Evolutionary conservation across 306 rosid genomes (phyloP).

Genomic region (Gleditsia sinensis): DNA sequence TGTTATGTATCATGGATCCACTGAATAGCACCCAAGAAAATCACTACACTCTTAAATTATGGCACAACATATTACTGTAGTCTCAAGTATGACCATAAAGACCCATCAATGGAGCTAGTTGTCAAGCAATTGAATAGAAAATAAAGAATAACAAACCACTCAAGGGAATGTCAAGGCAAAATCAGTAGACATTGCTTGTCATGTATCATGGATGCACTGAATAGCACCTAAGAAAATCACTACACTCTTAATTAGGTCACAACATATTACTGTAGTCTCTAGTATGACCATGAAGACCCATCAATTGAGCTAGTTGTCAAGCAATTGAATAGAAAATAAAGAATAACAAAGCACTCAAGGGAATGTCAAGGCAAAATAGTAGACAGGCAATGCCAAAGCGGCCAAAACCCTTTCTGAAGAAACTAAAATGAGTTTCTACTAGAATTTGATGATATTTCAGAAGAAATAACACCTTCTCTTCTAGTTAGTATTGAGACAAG

Average conservation of each 20-base stretch:
- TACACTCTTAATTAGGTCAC: neutral
- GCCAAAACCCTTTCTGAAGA: neutral
- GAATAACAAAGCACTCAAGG: neutral
- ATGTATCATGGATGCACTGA: neutral
- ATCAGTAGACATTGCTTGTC: conserved; percentile 8
- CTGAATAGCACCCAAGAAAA: neutral
- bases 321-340: neutral
- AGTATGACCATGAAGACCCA: neutral
- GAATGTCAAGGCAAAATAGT: neutral
- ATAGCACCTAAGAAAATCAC: neutral
- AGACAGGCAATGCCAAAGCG: conserved; percentile 5
- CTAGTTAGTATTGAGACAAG: neutral
- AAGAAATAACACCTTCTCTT: neutral
- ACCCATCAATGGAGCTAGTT: neutral
- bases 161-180: neutral
- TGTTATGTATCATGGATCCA: neutral
- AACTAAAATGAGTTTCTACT: neutral
- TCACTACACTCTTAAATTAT: neutral
- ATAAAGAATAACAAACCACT: neutral
- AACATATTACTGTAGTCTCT: neutral
- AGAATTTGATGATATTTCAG: neutral
- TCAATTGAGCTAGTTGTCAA: neutral
- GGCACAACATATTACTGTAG: neutral
- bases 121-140: neutral
- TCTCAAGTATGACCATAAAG: neutral